Percentiles rank a stretch among this genome's conserved stretches.
Evolutionary conservation across 2,329 filamentous ascomycete genomes (phyloP).

Genomic region (Gnomoniopsis smithogilvyi): DNA sequence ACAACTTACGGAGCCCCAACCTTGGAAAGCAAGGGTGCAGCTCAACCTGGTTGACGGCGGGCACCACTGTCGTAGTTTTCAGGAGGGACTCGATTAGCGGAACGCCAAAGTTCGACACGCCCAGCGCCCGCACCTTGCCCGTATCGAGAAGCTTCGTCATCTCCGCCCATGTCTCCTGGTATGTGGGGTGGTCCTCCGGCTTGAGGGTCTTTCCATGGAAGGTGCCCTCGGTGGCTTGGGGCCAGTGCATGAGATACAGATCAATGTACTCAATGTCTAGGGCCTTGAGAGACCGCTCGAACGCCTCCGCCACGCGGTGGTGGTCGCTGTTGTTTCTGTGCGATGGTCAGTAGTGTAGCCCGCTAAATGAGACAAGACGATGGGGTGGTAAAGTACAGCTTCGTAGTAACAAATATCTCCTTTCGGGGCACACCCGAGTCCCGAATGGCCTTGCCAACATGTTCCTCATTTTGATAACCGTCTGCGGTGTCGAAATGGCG

Average conservation of each 20-base stretch:
- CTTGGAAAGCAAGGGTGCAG: slow-evolving; percentile 46
- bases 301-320: slow-evolving; percentile 26
- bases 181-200: slow-evolving; percentile 11
- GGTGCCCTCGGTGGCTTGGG: slow-evolving; percentile 7
- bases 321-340: slow-evolving; percentile 22
- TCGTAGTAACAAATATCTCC: slow-evolving; percentile 32
- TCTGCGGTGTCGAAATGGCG: slow-evolving; percentile 30
- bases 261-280: slow-evolving; percentile 55
- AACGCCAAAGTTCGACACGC: slow-evolving; percentile 67
- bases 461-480: slow-evolving; percentile 25
- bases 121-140: slow-evolving; percentile 62
- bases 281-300: slow-evolving; percentile 30
- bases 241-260: slow-evolving; percentile 45
- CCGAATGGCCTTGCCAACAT: slow-evolving; percentile 30
- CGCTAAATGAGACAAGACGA: neutral
- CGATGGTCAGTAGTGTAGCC: slow-evolving; percentile 6
- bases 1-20: slow-evolving; percentile 57
- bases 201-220: neutral
- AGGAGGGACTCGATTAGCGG: slow-evolving; percentile 64
- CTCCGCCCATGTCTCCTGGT: slow-evolving; percentile 16
- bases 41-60: slow-evolving; percentile 62
- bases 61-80: slow-evolving; percentile 42
- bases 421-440: slow-evolving; percentile 30
- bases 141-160: slow-evolving; percentile 43
- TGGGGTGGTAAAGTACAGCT: slow-evolving; percentile 20